A percentile compares a stretch with the other conserved stretches of the same genome.
Conservation (phyloP, 352 stramenopile genomes). For the Phytophthora idaei region DNA sequence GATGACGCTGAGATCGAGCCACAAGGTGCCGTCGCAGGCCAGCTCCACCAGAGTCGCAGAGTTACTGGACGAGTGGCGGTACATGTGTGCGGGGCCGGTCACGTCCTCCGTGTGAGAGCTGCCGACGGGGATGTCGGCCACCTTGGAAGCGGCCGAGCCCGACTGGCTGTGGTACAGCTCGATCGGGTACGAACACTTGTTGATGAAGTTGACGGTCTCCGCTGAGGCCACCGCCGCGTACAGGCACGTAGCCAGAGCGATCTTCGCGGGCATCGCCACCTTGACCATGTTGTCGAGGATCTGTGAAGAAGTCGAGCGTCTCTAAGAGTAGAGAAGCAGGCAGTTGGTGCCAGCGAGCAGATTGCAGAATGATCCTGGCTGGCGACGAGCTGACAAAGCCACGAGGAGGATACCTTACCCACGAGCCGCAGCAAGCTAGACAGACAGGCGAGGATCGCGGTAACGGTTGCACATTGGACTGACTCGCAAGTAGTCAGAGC, state of each 20-base stretch:
- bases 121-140: constrained; percentile 31
- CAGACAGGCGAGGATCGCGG: constrained; percentile 29
- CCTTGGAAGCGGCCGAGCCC: constrained; percentile 22
- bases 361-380: constrained; percentile 37
- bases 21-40: constrained; percentile 42
- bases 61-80: constrained; percentile 41
- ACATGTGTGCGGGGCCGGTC: constrained; percentile 50
- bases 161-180: constrained; percentile 49
- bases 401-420: constrained; percentile 9
- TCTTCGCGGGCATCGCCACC: constrained; percentile 24
- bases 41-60: constrained; percentile 45
- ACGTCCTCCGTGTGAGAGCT: constrained; percentile 20
- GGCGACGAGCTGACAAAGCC: constrained; percentile 5
- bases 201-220: constrained; percentile 49
- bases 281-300: constrained; percentile 36
- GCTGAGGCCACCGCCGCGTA: constrained; percentile 25
- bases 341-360: constrained; percentile 31
- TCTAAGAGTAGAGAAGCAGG: constrained; percentile 17
- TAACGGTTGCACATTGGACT: constrained; percentile 31
- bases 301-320: constrained; percentile 10
- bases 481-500: constrained; percentile 27
- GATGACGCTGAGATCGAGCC: constrained; percentile 75
- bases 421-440: constrained; percentile 7
- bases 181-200: constrained; percentile 43
- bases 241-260: constrained; percentile 31